Percentiles rank a stretch among this genome's conserved stretches.
These are phyloP conservation scores for Helotiales sp. DNA, from an alignment of 2,329 filamentous ascomycete genomes.

Conservation along the genomic window DNA sequence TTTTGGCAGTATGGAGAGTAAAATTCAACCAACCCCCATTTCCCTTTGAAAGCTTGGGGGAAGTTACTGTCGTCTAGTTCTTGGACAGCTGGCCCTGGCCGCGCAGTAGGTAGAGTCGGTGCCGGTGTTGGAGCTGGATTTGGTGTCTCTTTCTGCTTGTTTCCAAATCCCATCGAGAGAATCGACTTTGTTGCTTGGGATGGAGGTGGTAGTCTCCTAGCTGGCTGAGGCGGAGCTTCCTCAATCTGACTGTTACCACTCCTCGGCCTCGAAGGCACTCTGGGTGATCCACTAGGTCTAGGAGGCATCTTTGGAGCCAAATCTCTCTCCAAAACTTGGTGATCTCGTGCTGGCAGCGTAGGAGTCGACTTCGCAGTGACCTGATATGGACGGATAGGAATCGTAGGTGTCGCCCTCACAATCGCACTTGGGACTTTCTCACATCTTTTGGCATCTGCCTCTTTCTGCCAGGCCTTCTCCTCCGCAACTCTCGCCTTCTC, in stretches of 20 bases:
- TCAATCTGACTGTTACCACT: conserved; percentile 18
- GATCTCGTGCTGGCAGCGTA: conserved; percentile 41
- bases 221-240: conserved; percentile 25
- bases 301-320: conserved; percentile 38
- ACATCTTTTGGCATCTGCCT: neutral
- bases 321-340: conserved; percentile 33
- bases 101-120: conserved; percentile 19
- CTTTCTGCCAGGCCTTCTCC: conserved; percentile 47
- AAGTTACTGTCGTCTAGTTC: conserved; percentile 90
- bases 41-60: conserved; percentile 84
- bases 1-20: conserved; percentile 97
- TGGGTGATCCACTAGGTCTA: conserved; percentile 50
- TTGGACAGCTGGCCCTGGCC: conserved; percentile 58
- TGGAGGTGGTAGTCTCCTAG: conserved; percentile 36
- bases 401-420: conserved; percentile 46
- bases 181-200: conserved; percentile 28
- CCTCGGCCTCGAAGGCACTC: conserved; percentile 44
- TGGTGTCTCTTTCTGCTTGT: conserved; percentile 34
- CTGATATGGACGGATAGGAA: conserved; percentile 38
- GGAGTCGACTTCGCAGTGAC: conserved; percentile 47
- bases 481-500: conserved; percentile 55
- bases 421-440: conserved; percentile 47
- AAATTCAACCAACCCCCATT: conserved; percentile 94
- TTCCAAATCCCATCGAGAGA: conserved; percentile 38
- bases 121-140: conserved; percentile 28